These are phyloP conservation scores for Exophiala sp. DNA, from an alignment of 2,329 filamentous ascomycete species.

Conservation along the genomic window DNA sequence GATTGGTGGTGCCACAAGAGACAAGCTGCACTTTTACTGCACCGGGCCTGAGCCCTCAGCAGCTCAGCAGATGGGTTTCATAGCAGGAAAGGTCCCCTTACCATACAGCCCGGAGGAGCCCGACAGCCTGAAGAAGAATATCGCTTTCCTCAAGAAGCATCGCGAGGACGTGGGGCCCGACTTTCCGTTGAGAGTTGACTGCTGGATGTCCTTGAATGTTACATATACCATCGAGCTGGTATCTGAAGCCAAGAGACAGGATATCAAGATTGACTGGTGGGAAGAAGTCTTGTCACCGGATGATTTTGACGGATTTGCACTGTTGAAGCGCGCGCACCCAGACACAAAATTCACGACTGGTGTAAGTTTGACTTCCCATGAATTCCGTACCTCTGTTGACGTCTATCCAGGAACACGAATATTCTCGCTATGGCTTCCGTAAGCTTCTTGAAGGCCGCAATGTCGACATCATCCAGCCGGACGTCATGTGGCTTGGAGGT, in stretches of 20 bases:
- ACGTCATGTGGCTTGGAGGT: conserved; percentile 96
- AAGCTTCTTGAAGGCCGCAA: conserved; percentile 90
- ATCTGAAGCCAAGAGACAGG: conserved; percentile 72
- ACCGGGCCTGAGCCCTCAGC: conserved; percentile 80
- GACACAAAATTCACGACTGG: conserved; percentile 91
- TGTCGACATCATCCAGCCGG: conserved; percentile 89
- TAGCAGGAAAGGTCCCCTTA: conserved; percentile 83
- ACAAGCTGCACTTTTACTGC: conserved; percentile 83
- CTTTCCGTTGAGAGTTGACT: conserved; percentile 92
- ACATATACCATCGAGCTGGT: conserved; percentile 89
- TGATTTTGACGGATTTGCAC: conserved; percentile 84
- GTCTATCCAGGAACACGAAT: conserved; percentile 69
- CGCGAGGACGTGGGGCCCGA: conserved; percentile 80
- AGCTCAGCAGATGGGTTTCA: conserved; percentile 83
- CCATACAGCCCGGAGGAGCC: conserved; percentile 86
- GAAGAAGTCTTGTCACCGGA: conserved; percentile 90
- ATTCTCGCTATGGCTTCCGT: conserved; percentile 89
- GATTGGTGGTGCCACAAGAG: conserved; percentile 81
- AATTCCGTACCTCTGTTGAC: background rate
- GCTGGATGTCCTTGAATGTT: conserved; percentile 94
- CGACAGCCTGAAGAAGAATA: conserved; percentile 78
- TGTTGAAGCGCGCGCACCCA: conserved; percentile 87
- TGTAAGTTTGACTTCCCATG: conserved; percentile 13
- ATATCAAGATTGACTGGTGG: conserved; percentile 94
- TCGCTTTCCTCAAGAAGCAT: conserved; percentile 82